Conservation (phyloP, 1,284 basidiomycete genomes). For the Ustilago tritici region DNA sequence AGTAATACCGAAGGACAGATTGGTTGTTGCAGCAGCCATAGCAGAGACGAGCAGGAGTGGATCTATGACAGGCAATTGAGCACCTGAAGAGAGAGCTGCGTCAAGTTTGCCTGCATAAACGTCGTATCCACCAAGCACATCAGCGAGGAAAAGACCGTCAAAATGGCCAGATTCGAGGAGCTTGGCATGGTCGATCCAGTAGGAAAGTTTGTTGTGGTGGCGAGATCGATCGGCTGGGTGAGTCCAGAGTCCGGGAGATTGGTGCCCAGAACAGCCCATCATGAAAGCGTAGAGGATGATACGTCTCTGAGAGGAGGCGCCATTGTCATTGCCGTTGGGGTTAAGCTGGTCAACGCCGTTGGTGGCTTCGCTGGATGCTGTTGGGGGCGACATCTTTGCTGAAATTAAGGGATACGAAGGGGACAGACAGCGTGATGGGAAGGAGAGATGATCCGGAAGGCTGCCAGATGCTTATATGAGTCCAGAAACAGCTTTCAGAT, state of each 20-base stretch:
- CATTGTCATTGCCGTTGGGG: slow-evolving; percentile 5
- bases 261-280: slow-evolving; percentile 65
- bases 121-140: slow-evolving; percentile 66
- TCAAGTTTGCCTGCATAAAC: slow-evolving; percentile 56
- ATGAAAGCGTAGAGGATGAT: slow-evolving; percentile 57
- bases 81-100: slow-evolving; percentile 57
- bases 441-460: background rate
- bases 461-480: background rate
- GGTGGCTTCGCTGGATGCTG: slow-evolving; percentile 19
- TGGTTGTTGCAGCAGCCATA: slow-evolving; percentile 60
- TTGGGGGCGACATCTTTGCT: slow-evolving; percentile 22
- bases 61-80: slow-evolving; percentile 66
- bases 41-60: slow-evolving; percentile 58
- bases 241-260: slow-evolving; percentile 59
- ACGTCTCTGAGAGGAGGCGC: slow-evolving; percentile 12
- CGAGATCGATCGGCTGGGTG: slow-evolving; percentile 54
- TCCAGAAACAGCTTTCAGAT: background rate
- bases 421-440: background rate
- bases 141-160: slow-evolving; percentile 66
- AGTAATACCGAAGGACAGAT: slow-evolving; percentile 64
- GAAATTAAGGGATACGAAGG: background rate
- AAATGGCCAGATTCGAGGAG: slow-evolving; percentile 59
- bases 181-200: slow-evolving; percentile 64
- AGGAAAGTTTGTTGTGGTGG: slow-evolving; percentile 60
- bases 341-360: slow-evolving; percentile 11